Evolutionary conservation across 331 rosid genomes (phyloP).

Genomic region (Quercus phellos): DNA sequence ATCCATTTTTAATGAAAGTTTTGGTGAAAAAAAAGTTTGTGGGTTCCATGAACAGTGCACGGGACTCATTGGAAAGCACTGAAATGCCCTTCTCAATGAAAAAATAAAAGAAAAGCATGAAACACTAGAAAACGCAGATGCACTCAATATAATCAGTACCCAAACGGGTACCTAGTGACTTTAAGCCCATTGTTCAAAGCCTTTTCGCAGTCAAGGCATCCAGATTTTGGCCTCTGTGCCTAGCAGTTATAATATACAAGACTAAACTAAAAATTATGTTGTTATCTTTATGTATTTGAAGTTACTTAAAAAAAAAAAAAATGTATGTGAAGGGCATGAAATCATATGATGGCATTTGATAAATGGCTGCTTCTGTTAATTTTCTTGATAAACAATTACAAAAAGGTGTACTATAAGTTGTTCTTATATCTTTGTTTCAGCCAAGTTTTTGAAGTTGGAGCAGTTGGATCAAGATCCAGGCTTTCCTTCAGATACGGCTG

Average conservation of each 20-base stretch:
- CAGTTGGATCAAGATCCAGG: constrained; percentile 81
- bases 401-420: neutral
- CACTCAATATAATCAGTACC: too few species aligned
- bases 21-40: too few species aligned
- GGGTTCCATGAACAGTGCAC: too few species aligned
- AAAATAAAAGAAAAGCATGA: too few species aligned
- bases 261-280: neutral
- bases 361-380: neutral
- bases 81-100: too few species aligned
- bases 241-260: neutral
- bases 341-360: neutral
- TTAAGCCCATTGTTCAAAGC: neutral
- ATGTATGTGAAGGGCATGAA: too few species aligned
- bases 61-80: too few species aligned
- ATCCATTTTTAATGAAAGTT: too few species aligned
- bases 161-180: neutral
- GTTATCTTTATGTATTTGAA: neutral
- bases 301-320: neutral
- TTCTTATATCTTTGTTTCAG: constrained; percentile 36
- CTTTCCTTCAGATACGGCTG: constrained; percentile 57
- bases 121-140: too few species aligned
- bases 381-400: neutral
- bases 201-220: neutral
- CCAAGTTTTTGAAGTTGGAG: constrained; percentile 96
- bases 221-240: neutral